These are phyloP conservation scores for Ajuga reptans DNA, from an alignment of 305 asterid species.

Conservation along the genomic window DNA sequence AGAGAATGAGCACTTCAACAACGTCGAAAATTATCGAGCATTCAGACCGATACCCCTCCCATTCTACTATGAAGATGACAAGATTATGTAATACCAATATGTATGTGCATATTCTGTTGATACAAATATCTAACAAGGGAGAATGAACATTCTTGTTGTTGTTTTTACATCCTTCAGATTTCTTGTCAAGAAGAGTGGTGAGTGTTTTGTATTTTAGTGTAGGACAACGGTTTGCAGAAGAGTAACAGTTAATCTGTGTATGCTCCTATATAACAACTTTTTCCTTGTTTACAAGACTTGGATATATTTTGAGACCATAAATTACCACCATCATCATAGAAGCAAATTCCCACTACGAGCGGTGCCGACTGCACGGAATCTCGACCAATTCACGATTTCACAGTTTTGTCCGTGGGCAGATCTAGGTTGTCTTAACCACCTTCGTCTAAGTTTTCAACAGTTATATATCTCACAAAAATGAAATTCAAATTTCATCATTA, in stretches of 20 bases:
- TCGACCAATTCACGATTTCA: too few relatives aligned
- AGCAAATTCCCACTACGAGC: not conserved
- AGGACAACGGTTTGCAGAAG: too few relatives aligned
- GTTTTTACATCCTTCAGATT: not conserved
- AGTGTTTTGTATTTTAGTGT: too few relatives aligned
- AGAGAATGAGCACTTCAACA: constrained; percentile 54
- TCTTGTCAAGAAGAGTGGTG: not conserved
- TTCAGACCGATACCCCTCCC: constrained; percentile 42
- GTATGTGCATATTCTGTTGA: not conserved
- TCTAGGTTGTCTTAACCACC: too few relatives aligned
- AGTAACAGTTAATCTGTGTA: too few relatives aligned
- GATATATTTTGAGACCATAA: too few relatives aligned
- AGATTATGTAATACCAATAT: constrained; percentile 4
- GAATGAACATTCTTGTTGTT: not conserved
- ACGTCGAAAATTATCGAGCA: constrained; percentile 43
- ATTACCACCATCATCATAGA: not conserved
- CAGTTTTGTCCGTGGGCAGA: too few relatives aligned
- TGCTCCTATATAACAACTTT: too few relatives aligned
- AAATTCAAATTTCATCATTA: not conserved
- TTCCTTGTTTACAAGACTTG: too few relatives aligned
- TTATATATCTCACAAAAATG: constrained; percentile 16
- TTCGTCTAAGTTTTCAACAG: not conserved
- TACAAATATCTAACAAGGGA: not conserved
- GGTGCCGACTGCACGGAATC: not conserved
- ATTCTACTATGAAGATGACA: constrained; percentile 34